Base-by-base conservation (phyloP, 495 filamentous ascomycete species). In the Tuber borchii region DNA sequence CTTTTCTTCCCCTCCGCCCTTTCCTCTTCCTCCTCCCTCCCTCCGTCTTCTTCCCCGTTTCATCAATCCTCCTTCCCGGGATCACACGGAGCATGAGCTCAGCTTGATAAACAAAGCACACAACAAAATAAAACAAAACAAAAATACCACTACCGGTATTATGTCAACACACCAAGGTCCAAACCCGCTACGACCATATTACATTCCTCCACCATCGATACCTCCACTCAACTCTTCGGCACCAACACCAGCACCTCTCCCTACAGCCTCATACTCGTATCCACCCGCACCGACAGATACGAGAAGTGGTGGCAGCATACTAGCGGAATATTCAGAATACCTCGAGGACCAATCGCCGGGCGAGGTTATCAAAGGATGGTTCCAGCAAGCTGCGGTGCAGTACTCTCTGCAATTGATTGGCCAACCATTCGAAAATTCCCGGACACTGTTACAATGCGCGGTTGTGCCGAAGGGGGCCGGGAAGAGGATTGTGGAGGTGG, bases 371-470 rank as follows among this genome's bases (percentile, higher is more conserved):
- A 91, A 90, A 77, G 89, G 89, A 71, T 85, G 93, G 43, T 77
- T 96, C 44, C 92, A 97, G 82, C 90, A 93, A 80, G 89, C 94
- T 71, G 77, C 94, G 83, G 92, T 93, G 87, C 94, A 93, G 81
- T 99, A 99, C 84, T 90, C 88, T 44, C 90, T 90, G 76, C 88
- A 95, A 26, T 82, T 97, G 78, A 88, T 96, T 77, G 90, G 92
- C n/a, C 95, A 98, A 83, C 95, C 95, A 34, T 97, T 98, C 83
- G 94, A 97, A 85, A 93, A 97, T 74, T 93, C 95, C 80, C 98
- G 97, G 89, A 96, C 89, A 6, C 87, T 98, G 71, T 84, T 98
- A 81, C 95, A 99, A 85, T 90, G 93, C 61, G 90, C 91, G 82
- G 84, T 88, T 48, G 86, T 87, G 37, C 84, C 85, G 0, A 85